Conservation (phyloP, 1,284 basidiomycete genomes). For the Trichosporon faecale region DNA sequence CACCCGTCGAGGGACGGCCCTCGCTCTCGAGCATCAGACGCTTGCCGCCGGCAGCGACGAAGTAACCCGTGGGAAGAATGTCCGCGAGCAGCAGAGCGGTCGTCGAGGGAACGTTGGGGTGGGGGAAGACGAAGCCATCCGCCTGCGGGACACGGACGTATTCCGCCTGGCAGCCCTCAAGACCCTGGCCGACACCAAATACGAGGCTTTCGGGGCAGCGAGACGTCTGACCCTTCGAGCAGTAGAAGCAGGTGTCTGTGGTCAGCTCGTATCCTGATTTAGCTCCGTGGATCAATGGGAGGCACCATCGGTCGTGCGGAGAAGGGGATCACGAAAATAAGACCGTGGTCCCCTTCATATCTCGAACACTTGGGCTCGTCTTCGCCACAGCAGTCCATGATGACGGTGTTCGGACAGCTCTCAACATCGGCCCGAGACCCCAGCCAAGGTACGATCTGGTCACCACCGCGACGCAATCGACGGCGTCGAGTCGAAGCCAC, state of each 20-base stretch:
- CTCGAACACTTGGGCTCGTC: too few species aligned
- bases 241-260: constrained; percentile 55
- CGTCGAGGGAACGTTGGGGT: constrained; percentile 47
- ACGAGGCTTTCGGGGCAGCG: constrained; percentile 62
- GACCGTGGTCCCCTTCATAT: too few species aligned
- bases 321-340: too few species aligned
- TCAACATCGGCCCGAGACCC: too few species aligned
- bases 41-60: constrained; percentile 50
- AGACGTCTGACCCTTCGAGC: constrained; percentile 69
- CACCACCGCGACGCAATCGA: too few species aligned
- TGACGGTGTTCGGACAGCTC: too few species aligned
- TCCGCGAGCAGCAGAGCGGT: constrained; percentile 53
- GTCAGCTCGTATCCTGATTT: background rate
- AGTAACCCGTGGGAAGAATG: constrained; percentile 54
- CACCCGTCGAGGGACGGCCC: constrained; percentile 6
- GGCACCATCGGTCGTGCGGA: too few species aligned
- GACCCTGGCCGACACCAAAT: constrained; percentile 45
- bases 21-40: constrained; percentile 24
- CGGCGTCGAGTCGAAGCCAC: too few species aligned
- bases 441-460: too few species aligned
- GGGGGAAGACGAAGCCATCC: constrained; percentile 50
- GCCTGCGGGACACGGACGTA: constrained; percentile 69
- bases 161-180: constrained; percentile 74
- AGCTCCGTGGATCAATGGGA: background rate
- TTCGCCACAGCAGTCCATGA: too few species aligned